Evolutionary conservation across 2,329 filamentous ascomycete genomes (phyloP), one percentile per base, ranked within the genome.

Genomic region (Zymoseptoria crescenta): DNA sequence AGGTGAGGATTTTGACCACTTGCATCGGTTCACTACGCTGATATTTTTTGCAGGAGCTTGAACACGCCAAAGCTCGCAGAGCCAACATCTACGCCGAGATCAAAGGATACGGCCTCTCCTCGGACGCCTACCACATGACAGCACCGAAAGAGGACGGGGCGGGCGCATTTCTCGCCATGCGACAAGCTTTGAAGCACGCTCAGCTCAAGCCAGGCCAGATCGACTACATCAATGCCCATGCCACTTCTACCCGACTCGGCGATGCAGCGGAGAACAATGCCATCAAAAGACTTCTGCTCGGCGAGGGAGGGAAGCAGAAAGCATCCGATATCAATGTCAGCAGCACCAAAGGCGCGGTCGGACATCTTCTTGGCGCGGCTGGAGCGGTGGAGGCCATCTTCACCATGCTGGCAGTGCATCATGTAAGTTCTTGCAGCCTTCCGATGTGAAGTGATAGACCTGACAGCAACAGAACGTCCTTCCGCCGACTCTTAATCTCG

Each of bases 171-270:
- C 78, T 89, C 52, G 88, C 93, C 3, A 99, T 99, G 94, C 87
- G 83, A 71, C 84, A 84, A 64, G 92, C 93, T 0, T 75, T 99
- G 60, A 85, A 81, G 67, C 83, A 89, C 69, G 91, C 91, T 0
- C 75, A 80, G 0, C 70, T 96, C 45, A 79, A 79, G 55, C 92
- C 94, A 0, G 75, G 75, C 0, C 76, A 85, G 49, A 85, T 99
- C 4, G 89, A 92, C 72, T 99, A 99, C 72, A 83, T 99, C 70
- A 99, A 97, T 69, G 94, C 94, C 1, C 94, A 99, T 71, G 94
- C 93, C 0, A 99, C 94, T 1, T 89, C 89, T 21, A 99, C 93
- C 0, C 74, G 80, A 6, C 81, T 97, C 2, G 94, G 94, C 0
- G 94, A 99, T 75, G 82, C 83, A 21, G 93, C 94, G 1, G 94